Conservation (phyloP, 768 basidiomycete species). For the Boletales sp. region DNA sequence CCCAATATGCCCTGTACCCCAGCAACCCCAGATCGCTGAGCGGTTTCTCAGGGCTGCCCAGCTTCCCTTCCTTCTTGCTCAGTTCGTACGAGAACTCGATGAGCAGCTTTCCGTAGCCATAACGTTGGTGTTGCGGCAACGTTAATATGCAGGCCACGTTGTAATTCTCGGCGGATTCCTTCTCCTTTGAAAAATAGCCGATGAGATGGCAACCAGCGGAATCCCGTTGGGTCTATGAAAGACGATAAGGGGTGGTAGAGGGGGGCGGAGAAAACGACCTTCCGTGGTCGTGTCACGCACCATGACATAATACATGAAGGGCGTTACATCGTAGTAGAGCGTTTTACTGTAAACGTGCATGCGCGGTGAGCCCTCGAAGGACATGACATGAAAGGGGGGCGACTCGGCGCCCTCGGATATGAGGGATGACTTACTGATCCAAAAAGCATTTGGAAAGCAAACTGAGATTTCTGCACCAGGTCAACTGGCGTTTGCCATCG, state of each 20-base stretch:
- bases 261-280: neutral
- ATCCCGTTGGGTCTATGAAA: constrained; percentile 71
- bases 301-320: constrained; percentile 99
- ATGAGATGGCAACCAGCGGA: constrained; percentile 89
- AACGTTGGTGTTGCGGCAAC: constrained; percentile 96
- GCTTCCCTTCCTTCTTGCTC: constrained; percentile 92
- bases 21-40: constrained; percentile 91
- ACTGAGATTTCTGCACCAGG: constrained; percentile 96
- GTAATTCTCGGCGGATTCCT: constrained; percentile 96
- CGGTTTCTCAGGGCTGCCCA: constrained; percentile 97
- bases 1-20: constrained; percentile 95
- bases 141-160: constrained; percentile 99
- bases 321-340: constrained; percentile 98
- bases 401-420: constrained; percentile 9
- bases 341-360: constrained; percentile 66
- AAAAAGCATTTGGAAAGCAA: constrained; percentile 97
- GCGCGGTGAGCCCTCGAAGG: too few species aligned
- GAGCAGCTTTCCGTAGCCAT: constrained; percentile 90
- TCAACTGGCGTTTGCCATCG: constrained; percentile 92
- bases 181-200: constrained; percentile 99
- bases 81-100: constrained; percentile 99
- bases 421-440: constrained; percentile 74
- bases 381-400: neutral
- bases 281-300: constrained; percentile 38
- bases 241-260: constrained; percentile 12